Base-by-base conservation (phyloP, 768 basidiomycete genomes). In the Boletellus emodensis region DNA sequence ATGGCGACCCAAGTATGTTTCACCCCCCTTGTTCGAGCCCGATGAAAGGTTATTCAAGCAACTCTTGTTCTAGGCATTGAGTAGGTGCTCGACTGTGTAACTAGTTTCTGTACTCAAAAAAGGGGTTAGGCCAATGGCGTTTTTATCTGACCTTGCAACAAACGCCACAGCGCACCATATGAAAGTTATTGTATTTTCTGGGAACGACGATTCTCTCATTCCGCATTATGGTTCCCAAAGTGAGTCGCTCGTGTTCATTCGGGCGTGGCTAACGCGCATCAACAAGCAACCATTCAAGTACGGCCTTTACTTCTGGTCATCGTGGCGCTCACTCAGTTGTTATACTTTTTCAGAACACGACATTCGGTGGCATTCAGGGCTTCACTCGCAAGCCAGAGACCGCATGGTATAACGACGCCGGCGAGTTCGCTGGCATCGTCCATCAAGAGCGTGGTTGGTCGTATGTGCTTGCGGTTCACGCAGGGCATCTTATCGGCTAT, bases 341-440 rank as follows among this genome's bases (percentile, higher is more conserved):
- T 15, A 0, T 15, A 38, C 44, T 49, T 30, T 30, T 39, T 0
- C 44, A 87, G 83, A 90, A 90, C 58, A 87, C 85, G 22, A 87
- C 87, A 0, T 90, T 88, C 55, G 86, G 85, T 22, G 87, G 85
- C 6, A 81, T 83, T 38, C 84, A 81, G 65, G 87, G 87, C 4
- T 90, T 90, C 63, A 81, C 83, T 4, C 73, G 79, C 41, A 74
- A 76, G 50, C 87, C 87, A 0, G 76, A 81, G 3, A 88, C 87
- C 0, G 77, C 81, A 0, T 89, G 85, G 84, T 69, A 66, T 47
- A 80, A 82, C 44, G 83, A 85, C 46, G 59, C 64, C 2, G 80
- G 81, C 12, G 69, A 79, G 46, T 75, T 80, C 48, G 84, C 80
- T 0, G 87, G 87, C 0, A 81, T 87, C 30, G 74, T 88, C 15